phyloP scores from a whole-genome alignment of 768 basidiomycete genomes.

The Lentinula guzmanii region DNA sequence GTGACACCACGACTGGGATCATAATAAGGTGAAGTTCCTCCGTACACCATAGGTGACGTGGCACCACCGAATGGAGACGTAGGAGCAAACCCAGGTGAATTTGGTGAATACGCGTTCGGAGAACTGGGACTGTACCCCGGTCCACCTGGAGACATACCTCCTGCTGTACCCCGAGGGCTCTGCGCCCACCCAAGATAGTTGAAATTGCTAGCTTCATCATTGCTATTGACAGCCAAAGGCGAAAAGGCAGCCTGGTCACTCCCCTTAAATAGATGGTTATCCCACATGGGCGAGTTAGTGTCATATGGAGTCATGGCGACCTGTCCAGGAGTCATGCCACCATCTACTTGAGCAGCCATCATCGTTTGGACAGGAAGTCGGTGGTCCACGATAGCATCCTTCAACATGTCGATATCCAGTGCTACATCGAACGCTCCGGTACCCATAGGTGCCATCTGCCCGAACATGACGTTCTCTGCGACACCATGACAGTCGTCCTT shows the following conservation, averaged over 20 bases:
- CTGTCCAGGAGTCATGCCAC: conserved; percentile 87
- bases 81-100: conserved; percentile 80
- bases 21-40: conserved; percentile 82
- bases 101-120: conserved; percentile 83
- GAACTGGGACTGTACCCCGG: conserved; percentile 90
- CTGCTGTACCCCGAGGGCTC: conserved; percentile 73
- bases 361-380: conserved; percentile 81
- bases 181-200: conserved; percentile 72
- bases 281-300: conserved; percentile 82
- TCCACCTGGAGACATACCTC: conserved; percentile 84
- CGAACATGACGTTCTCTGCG: conserved; percentile 99
- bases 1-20: conserved; percentile 58
- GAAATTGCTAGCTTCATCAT: conserved; percentile 78
- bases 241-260: conserved; percentile 91
- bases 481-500: conserved; percentile 98
- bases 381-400: conserved; percentile 97
- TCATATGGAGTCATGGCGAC: conserved; percentile 98
- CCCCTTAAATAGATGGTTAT: conserved; percentile 71
- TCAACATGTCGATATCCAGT: conserved; percentile 96
- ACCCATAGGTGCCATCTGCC: conserved; percentile 99
- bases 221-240: conserved; percentile 82
- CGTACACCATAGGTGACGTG: conserved; percentile 77
- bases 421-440: conserved; percentile 95
- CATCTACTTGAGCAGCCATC: conserved; percentile 73
- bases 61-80: conserved; percentile 71